These are phyloP conservation scores for Tolypocladium nubicola DNA, from an alignment of 2,329 filamentous ascomycete genomes.

Conservation along the genomic window DNA sequence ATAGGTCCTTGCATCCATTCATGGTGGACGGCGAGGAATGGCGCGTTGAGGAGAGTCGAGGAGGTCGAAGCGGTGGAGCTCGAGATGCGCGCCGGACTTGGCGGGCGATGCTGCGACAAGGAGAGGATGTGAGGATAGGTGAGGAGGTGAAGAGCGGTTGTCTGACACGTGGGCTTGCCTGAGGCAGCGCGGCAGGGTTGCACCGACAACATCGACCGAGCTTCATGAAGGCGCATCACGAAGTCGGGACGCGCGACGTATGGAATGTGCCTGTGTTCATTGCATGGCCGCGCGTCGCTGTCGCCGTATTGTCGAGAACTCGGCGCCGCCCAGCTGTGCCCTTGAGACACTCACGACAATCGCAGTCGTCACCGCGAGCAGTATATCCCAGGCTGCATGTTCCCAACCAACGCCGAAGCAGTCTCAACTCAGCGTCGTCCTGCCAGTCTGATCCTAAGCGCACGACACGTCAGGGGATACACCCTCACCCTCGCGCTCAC, in stretches of 20 bases:
- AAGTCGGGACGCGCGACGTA: not conserved
- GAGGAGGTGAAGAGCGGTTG: not conserved
- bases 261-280: not conserved
- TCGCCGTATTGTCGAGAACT: not conserved
- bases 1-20: too few relatives aligned
- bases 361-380: not conserved
- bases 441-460: not conserved
- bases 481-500: too few relatives aligned
- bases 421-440: not conserved
- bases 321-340: not conserved
- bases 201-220: not conserved
- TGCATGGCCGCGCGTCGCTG: not conserved
- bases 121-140: not conserved
- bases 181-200: not conserved
- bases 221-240: not conserved
- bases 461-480: not conserved
- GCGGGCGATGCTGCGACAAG: not conserved
- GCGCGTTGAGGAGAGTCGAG: conserved; percentile 2
- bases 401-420: not conserved
- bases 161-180: not conserved
- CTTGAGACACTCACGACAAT: not conserved
- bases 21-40: not conserved
- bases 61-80: conserved; percentile 2
- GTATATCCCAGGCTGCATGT: not conserved
- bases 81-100: not conserved